Conservation (phyloP, 108 stramenopile genomes). For the Skeletonema tropicum region DNA sequence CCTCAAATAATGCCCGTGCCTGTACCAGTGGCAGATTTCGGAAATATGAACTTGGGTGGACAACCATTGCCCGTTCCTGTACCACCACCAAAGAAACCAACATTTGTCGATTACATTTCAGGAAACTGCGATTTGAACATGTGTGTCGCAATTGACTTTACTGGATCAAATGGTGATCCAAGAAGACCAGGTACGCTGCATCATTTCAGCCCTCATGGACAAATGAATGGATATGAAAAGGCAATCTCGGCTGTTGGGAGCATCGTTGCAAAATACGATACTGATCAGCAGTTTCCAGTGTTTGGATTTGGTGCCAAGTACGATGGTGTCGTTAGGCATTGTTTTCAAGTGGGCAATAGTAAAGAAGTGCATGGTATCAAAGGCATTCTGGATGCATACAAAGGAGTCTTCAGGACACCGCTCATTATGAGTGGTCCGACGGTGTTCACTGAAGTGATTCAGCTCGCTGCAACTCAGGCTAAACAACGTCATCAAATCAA, state of each 20-base stretch:
- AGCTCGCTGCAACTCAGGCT: conserved; percentile 73
- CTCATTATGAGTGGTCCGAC: conserved; percentile 85
- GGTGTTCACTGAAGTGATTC: conserved; percentile 83
- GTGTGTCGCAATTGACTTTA: conserved; percentile 91
- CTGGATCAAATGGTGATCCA: conserved; percentile 92
- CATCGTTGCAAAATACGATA: conserved; percentile 80
- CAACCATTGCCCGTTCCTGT: neutral
- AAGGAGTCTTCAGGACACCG: conserved; percentile 54
- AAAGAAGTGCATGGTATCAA: conserved; percentile 66
- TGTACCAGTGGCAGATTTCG: conserved; percentile 21
- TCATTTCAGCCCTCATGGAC: conserved; percentile 65
- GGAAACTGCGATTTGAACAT: conserved; percentile 77
- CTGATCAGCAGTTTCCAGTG: conserved; percentile 82
- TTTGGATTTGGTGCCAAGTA: conserved; percentile 93
- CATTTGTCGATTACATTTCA: conserved; percentile 78
- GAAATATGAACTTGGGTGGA: conserved; percentile 24
- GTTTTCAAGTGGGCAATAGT: conserved; percentile 67
- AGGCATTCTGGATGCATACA: conserved; percentile 82
- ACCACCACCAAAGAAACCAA: conserved; percentile 23
- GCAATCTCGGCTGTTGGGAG: conserved; percentile 67
- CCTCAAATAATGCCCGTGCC: conserved; percentile 16
- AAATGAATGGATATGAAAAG: conserved; percentile 78
- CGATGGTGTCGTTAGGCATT: conserved; percentile 73
- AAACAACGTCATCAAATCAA: conserved; percentile 48
- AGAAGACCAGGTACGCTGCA: conserved; percentile 78